Evolutionary conservation across 2,329 filamentous ascomycete species (phyloP).

Genomic region (Hymenoscyphus linearis): DNA sequence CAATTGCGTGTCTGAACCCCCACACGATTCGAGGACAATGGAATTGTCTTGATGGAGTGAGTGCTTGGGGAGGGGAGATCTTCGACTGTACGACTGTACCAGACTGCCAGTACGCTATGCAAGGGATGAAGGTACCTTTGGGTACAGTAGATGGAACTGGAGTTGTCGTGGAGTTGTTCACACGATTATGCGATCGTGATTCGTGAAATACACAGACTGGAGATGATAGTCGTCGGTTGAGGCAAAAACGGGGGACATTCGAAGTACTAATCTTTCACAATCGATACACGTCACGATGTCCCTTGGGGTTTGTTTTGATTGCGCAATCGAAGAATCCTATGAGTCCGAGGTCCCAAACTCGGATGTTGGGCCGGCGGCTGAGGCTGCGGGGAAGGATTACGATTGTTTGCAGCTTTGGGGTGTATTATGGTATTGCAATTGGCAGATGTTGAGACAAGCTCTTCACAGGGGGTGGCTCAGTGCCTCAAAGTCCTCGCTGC

Average conservation of each 20-base stretch:
- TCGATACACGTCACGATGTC: background rate
- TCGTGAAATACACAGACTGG: background rate
- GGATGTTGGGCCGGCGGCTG: background rate
- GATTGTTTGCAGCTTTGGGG: background rate
- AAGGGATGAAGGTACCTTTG: too few relatives aligned
- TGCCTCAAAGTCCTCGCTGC: background rate
- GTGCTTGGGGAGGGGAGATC: background rate
- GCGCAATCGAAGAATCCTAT: background rate
- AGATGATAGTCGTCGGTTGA: background rate
- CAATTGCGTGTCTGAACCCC: too few relatives aligned
- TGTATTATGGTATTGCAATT: background rate
- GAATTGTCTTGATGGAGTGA: background rate
- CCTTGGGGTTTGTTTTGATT: background rate
- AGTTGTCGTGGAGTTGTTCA: background rate
- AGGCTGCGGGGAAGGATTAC: too few relatives aligned
- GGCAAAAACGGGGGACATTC: background rate
- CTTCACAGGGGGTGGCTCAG: constrained; percentile 1
- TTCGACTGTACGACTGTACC: background rate
- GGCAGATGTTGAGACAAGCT: background rate
- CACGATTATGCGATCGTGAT: background rate
- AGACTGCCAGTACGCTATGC: background rate
- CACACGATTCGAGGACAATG: too few relatives aligned
- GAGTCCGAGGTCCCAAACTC: background rate
- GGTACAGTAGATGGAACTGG: background rate
- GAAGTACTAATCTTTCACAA: background rate